Conservation (phyloP, 139 green algal species). For the Axilococcus clingmanii region DNA sequence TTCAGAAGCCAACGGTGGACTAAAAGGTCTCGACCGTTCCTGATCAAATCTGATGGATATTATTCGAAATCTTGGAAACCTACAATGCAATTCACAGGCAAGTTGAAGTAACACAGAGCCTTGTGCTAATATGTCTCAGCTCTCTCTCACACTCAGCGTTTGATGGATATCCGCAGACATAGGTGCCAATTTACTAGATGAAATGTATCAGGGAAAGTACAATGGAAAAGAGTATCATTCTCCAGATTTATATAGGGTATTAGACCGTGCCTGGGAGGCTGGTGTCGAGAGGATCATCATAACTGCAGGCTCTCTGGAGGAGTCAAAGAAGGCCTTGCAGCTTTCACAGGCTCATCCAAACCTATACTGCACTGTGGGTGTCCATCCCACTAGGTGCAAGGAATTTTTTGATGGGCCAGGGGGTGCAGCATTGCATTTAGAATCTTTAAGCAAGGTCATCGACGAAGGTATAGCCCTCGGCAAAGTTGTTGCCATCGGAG, state of each 20-base stretch:
- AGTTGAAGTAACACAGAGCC: too few species aligned
- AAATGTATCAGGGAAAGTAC: constrained; percentile 63
- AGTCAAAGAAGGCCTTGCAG: constrained; percentile 40
- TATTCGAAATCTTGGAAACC: too few species aligned
- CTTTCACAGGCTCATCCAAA: constrained; percentile 34
- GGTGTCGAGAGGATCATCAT: constrained; percentile 61
- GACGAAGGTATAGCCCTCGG: constrained; percentile 30
- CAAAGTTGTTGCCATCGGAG: constrained; percentile 79
- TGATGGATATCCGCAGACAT: constrained; percentile 48
- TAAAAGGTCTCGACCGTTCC: too few species aligned
- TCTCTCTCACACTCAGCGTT: too few species aligned
- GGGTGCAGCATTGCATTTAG: constrained; percentile 40
- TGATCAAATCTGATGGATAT: too few species aligned
- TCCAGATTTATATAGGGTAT: constrained; percentile 45
- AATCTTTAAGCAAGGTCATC: constrained; percentile 31
- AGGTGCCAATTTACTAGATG: constrained; percentile 65
- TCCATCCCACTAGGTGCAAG: constrained; percentile 72
- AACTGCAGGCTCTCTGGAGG: constrained; percentile 50
- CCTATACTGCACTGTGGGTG: constrained; percentile 73
- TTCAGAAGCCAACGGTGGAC: too few species aligned
- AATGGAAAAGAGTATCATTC: constrained; percentile 50
- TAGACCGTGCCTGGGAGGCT: constrained; percentile 42
- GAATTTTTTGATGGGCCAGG: constrained; percentile 45
- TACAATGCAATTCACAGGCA: too few species aligned
- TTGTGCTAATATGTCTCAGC: too few species aligned